phyloP scores from a whole-genome alignment of 2,329 filamentous ascomycete genomes.

The Colletotrichum simmondsii region DNA sequence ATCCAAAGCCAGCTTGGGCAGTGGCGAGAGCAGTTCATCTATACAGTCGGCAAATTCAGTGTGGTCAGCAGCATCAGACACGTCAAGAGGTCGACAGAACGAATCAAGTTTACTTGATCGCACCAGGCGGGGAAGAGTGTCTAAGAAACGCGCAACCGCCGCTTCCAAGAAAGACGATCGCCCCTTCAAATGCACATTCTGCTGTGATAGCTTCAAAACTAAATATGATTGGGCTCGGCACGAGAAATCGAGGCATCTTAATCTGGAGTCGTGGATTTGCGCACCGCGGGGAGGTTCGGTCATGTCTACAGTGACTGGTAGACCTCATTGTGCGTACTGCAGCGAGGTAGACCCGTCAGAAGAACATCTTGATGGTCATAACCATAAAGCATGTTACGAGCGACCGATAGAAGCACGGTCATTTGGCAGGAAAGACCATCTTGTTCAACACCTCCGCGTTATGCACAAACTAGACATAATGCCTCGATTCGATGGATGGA shows the following conservation, averaged over 20 bases:
- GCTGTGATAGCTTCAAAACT: conserved; percentile 55
- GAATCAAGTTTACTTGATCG: too few species aligned
- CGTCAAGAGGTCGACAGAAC: too few species aligned
- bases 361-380: conserved; percentile 40
- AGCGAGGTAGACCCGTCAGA: conserved; percentile 35
- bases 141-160: too few species aligned
- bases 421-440: conserved; percentile 44
- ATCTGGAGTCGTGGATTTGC: conserved; percentile 58
- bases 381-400: conserved; percentile 36
- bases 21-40: conserved; percentile 17
- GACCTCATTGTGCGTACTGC: conserved; percentile 41
- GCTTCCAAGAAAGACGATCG: background rate
- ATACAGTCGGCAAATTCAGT: conserved; percentile 16
- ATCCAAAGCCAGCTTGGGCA: conserved; percentile 18
- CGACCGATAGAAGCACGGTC: conserved; percentile 30
- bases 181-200: conserved; percentile 56
- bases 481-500: conserved; percentile 51
- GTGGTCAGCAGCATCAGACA: conserved; percentile 8
- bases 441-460: conserved; percentile 43
- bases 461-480: conserved; percentile 46
- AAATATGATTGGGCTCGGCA: conserved; percentile 61
- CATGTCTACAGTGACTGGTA: conserved; percentile 35
- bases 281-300: conserved; percentile 39
- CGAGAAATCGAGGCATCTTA: conserved; percentile 58
- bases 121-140: too few species aligned